Evolutionary conservation across 176 grass and related monocot species (phyloP).

Genomic region (Avena atlantica): DNA sequence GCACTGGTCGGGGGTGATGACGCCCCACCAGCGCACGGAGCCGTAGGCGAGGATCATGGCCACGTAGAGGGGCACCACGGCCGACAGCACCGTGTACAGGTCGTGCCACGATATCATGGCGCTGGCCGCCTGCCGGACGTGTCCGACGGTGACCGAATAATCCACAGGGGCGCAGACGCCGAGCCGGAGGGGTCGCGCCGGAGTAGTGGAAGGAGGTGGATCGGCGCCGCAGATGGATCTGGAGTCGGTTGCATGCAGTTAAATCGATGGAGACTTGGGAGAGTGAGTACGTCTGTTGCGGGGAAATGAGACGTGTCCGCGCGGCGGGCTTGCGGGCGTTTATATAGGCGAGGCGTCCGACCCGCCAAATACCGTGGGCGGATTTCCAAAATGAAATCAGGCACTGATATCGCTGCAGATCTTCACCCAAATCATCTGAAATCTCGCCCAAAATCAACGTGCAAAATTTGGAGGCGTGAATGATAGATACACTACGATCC

Average conservation of each 20-base stretch:
- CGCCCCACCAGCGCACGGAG: slow-evolving; percentile 73
- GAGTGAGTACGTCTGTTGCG: background rate
- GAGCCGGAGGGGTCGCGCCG: too few species aligned
- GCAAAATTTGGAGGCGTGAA: background rate
- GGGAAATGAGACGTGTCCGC: background rate
- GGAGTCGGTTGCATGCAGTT: background rate
- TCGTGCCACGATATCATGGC: slow-evolving; percentile 80
- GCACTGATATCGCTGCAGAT: too few species aligned
- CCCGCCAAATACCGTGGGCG: background rate
- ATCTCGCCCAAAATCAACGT: background rate
- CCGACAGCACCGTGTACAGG: slow-evolving; percentile 71
- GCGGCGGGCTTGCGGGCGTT: too few species aligned
- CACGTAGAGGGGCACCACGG: slow-evolving; percentile 78
- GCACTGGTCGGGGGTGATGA: slow-evolving; percentile 76
- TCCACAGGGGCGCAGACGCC: too few species aligned
- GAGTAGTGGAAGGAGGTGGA: background rate
- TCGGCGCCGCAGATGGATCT: background rate
- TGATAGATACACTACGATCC: too few species aligned
- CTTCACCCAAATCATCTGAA: too few species aligned
- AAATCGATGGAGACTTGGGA: background rate
- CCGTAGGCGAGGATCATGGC: slow-evolving; percentile 76
- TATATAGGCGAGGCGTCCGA: background rate
- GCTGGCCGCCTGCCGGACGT: background rate
- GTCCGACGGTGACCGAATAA: background rate
- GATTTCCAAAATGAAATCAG: background rate